phyloP scores from a whole-genome alignment of 257 asterid species.

The Catharanthus roseus region DNA sequence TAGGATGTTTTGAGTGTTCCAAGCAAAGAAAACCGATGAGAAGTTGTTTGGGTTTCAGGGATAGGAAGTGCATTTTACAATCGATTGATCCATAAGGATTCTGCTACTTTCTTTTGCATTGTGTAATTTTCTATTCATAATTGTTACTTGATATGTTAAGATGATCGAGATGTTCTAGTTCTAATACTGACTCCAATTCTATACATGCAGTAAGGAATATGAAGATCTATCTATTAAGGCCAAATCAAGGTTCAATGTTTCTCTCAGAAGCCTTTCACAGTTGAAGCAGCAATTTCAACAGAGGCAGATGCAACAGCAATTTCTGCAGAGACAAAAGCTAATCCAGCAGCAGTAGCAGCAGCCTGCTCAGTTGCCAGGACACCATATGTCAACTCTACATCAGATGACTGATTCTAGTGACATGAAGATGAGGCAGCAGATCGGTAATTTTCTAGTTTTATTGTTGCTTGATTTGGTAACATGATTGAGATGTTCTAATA shows the following conservation, averaged over 20 bases:
- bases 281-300: constrained; percentile 68
- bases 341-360: constrained; percentile 63
- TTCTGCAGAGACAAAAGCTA: constrained; percentile 53
- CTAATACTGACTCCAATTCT: background rate
- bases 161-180: background rate
- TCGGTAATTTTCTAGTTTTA: constrained; percentile 19
- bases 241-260: constrained; percentile 62
- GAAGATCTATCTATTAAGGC: constrained; percentile 73
- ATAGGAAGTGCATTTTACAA: too few species aligned
- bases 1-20: too few species aligned
- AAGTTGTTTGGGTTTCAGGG: too few species aligned
- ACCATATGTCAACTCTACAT: constrained; percentile 58
- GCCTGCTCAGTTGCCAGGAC: constrained; percentile 43
- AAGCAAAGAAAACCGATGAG: too few species aligned
- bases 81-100: too few species aligned
- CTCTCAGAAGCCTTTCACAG: constrained; percentile 39
- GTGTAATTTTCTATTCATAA: constrained; percentile 1
- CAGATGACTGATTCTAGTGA: constrained; percentile 72
- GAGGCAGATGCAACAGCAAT: constrained; percentile 56
- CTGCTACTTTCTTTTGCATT: too few species aligned
- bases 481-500: background rate
- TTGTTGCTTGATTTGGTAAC: too few species aligned
- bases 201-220: constrained; percentile 51
- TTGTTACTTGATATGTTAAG: too few species aligned
- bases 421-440: constrained; percentile 77